Percentiles rank a stretch among this genome's conserved stretches.
phyloP scores from a whole-genome alignment of 73 alveolate species.

The Paramecium sexaurelia region DNA sequence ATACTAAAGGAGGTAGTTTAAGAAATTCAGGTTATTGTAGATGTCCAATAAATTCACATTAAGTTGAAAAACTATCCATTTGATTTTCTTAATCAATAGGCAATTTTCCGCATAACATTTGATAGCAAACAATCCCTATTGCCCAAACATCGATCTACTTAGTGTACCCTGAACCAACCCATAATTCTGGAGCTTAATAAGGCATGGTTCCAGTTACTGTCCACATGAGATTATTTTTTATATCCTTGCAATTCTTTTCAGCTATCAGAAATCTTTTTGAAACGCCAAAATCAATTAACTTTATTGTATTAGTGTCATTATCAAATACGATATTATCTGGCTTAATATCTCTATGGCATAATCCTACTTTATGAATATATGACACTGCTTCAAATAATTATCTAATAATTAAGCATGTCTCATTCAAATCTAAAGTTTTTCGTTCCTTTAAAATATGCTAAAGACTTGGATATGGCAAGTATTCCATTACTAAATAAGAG shows the following conservation, averaged over 20 bases:
- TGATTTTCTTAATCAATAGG: slow-evolving; percentile 69
- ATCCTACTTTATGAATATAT: slow-evolving; percentile 56
- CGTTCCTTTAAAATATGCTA: neutral
- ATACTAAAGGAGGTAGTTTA: neutral
- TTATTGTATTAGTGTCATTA: neutral
- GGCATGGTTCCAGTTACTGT: slow-evolving; percentile 86
- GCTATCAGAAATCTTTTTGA: slow-evolving; percentile 13
- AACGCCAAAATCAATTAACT: slow-evolving; percentile 69
- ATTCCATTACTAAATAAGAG: slow-evolving; percentile 23
- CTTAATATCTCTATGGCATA: slow-evolving; percentile 69
- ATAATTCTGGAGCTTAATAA: slow-evolving; percentile 94
- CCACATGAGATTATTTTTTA: slow-evolving; percentile 45
- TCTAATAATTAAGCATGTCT: slow-evolving; percentile 11
- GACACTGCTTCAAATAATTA: slow-evolving; percentile 51
- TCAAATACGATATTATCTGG: slow-evolving; percentile 66
- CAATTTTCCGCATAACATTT: slow-evolving; percentile 66
- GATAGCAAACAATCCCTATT: slow-evolving; percentile 77
- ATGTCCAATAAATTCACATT: neutral
- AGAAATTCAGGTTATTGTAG: neutral
- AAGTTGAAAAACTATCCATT: neutral
- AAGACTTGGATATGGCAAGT: slow-evolving; percentile 55
- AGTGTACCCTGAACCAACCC: slow-evolving; percentile 81
- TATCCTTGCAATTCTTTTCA: neutral
- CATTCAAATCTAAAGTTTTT: neutral
- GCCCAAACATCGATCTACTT: slow-evolving; percentile 94